Evolutionary conservation across 2,329 filamentous ascomycete genomes (phyloP).

Genomic region (Calonectria hawksworthii): DNA sequence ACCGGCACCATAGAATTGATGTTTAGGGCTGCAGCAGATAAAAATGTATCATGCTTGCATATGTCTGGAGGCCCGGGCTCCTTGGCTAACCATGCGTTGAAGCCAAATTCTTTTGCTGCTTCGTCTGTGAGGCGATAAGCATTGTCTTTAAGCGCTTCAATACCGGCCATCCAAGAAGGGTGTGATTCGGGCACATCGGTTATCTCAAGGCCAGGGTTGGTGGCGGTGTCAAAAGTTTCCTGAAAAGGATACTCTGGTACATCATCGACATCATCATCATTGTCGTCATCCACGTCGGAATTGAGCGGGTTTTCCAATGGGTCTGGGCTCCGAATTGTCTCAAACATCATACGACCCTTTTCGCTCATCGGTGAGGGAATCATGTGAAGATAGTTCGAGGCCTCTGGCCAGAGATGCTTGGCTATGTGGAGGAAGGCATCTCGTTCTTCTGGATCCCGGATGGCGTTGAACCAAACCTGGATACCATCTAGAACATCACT

Average conservation of each 20-base stretch:
- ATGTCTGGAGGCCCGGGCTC: background rate
- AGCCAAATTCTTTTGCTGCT: background rate
- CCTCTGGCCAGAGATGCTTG: constrained; percentile 34
- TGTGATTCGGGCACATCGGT: background rate
- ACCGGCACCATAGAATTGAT: background rate
- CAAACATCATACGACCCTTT: background rate
- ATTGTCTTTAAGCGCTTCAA: background rate
- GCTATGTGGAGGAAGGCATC: constrained; percentile 26
- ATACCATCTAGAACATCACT: constrained; percentile 30
- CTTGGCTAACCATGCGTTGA: background rate
- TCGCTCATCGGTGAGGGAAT: background rate
- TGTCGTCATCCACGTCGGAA: background rate
- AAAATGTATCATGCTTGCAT: background rate
- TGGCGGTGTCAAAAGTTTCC: too few species aligned
- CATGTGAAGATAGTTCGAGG: constrained; percentile 22
- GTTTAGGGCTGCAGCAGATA: background rate
- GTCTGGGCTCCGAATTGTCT: background rate
- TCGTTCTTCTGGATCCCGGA: constrained; percentile 22
- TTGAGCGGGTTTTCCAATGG: background rate
- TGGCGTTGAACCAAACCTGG: constrained; percentile 29
- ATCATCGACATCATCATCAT: background rate
- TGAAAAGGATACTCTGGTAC: background rate
- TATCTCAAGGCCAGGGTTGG: background rate
- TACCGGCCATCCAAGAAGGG: background rate
- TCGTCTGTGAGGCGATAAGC: background rate